A percentile compares a stretch with the other conserved stretches of the same genome.
phyloP scores from a whole-genome alignment of 495 filamentous ascomycete species.

The Talaromyces wortmannii region DNA sequence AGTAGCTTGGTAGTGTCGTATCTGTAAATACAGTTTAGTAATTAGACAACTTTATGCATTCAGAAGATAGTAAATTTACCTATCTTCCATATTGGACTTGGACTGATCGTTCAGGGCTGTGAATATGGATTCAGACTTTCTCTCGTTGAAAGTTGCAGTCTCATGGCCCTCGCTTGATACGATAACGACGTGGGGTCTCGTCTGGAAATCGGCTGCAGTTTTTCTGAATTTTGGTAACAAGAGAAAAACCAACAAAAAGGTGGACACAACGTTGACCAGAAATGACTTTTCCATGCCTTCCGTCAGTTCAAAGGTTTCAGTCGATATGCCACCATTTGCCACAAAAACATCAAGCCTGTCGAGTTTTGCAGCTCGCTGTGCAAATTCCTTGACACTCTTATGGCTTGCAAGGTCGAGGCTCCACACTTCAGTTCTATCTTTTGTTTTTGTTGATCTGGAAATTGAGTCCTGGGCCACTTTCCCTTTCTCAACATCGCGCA shows the following conservation, averaged over 20 bases:
- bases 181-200: background rate
- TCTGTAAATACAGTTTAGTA: background rate
- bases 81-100: background rate
- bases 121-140: background rate
- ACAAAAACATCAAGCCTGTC: slow-evolving; percentile 57
- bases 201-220: background rate
- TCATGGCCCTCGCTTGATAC: background rate
- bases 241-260: background rate
- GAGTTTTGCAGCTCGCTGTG: slow-evolving; percentile 25
- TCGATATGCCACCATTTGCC: slow-evolving; percentile 57
- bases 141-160: background rate
- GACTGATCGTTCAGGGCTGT: background rate
- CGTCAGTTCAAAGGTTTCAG: background rate
- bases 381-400: slow-evolving; percentile 22
- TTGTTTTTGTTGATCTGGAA: background rate
- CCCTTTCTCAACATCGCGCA: slow-evolving; percentile 18
- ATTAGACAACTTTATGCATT: too few relatives aligned
- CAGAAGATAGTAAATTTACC: background rate
- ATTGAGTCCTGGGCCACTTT: slow-evolving; percentile 15
- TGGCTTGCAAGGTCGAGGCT: slow-evolving; percentile 35
- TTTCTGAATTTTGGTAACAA: background rate
- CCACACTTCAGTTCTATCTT: slow-evolving; percentile 24
- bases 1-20: background rate
- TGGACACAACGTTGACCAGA: background rate
- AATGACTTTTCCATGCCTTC: background rate